These are phyloP conservation scores for Psophocarpus tetragonolobus DNA, from an alignment of 306 rosid genomes.

Conservation along the genomic window DNA sequence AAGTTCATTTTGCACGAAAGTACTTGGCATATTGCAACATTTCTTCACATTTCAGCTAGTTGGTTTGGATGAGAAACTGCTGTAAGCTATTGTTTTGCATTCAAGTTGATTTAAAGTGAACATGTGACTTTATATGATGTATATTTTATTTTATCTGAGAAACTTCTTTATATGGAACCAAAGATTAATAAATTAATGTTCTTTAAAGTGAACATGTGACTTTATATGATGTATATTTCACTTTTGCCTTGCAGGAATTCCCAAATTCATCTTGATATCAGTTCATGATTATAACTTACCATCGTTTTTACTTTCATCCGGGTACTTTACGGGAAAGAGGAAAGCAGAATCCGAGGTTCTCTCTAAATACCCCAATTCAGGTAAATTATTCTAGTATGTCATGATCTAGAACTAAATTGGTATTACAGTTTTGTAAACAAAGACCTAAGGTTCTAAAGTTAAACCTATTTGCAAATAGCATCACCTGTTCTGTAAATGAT, in stretches of 20 bases:
- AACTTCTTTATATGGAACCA: neutral
- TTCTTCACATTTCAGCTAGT: neutral
- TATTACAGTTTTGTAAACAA: constrained; percentile 22
- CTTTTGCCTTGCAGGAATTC: constrained; percentile 63
- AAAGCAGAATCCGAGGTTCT: constrained; percentile 97
- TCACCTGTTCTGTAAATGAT: neutral
- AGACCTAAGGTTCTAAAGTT: neutral
- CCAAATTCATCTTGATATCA: constrained; percentile 87
- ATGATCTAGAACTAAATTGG: neutral
- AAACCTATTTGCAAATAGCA: neutral
- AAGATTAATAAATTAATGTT: neutral
- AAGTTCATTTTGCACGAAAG: constrained; percentile 9
- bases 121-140: neutral
- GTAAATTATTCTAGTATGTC: constrained; percentile 45
- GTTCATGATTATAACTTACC: constrained; percentile 95
- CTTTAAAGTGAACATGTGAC: no score
- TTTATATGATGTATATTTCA: no score
- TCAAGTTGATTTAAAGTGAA: neutral
- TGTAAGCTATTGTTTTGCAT: neutral
- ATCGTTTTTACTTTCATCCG: constrained; percentile 72
- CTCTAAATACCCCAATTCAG: constrained; percentile 88
- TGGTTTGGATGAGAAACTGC: constrained; percentile 12
- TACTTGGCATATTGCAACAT: neutral
- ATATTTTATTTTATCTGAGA: neutral
- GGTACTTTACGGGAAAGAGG: constrained; percentile 93